Percentiles rank a stretch among this genome's conserved stretches.
Evolutionary conservation across 2,329 filamentous ascomycete species (phyloP).

Genomic region (Apiospora pterosperma): DNA sequence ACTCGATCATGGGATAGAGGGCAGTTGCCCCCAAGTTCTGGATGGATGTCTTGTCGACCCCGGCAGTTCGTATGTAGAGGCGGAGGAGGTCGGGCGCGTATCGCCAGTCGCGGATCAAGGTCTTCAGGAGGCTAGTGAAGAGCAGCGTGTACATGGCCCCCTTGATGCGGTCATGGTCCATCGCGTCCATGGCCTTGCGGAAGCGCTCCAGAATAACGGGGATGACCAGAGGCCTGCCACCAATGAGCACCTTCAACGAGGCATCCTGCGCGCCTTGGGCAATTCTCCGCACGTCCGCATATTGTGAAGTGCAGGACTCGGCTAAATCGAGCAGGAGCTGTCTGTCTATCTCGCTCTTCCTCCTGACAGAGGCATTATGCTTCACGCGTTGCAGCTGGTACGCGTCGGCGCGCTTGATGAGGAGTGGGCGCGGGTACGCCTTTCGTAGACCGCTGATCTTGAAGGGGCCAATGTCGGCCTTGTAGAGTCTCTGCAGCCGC

Average conservation of each 20-base stretch:
- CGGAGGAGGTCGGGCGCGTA: slow-evolving; percentile 88
- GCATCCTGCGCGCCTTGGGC: slow-evolving; percentile 92
- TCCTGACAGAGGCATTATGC: slow-evolving; percentile 85
- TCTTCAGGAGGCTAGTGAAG: slow-evolving; percentile 84
- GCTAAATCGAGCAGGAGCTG: slow-evolving; percentile 80
- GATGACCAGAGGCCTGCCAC: slow-evolving; percentile 83
- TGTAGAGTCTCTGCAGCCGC: slow-evolving; percentile 77
- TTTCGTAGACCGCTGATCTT: slow-evolving; percentile 92
- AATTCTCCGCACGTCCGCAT: slow-evolving; percentile 92
- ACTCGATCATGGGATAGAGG: slow-evolving; percentile 84
- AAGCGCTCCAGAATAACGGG: slow-evolving; percentile 80
- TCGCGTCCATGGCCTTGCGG: slow-evolving; percentile 71
- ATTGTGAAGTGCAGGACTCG: slow-evolving; percentile 83
- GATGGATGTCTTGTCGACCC: slow-evolving; percentile 90
- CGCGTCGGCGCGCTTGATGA: slow-evolving; percentile 88
- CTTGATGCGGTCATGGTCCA: slow-evolving; percentile 89
- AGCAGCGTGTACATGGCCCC: slow-evolving; percentile 88
- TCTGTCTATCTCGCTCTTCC: slow-evolving; percentile 88
- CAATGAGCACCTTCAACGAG: slow-evolving; percentile 85
- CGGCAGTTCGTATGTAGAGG: slow-evolving; percentile 84
- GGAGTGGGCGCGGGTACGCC: slow-evolving; percentile 85
- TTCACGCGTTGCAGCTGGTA: slow-evolving; percentile 94
- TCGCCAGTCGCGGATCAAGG: slow-evolving; percentile 87
- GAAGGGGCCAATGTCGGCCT: slow-evolving; percentile 85
- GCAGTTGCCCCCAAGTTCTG: slow-evolving; percentile 82